phyloP scores from a whole-genome alignment of 345 rosid species.

The Boechera stricta region DNA sequence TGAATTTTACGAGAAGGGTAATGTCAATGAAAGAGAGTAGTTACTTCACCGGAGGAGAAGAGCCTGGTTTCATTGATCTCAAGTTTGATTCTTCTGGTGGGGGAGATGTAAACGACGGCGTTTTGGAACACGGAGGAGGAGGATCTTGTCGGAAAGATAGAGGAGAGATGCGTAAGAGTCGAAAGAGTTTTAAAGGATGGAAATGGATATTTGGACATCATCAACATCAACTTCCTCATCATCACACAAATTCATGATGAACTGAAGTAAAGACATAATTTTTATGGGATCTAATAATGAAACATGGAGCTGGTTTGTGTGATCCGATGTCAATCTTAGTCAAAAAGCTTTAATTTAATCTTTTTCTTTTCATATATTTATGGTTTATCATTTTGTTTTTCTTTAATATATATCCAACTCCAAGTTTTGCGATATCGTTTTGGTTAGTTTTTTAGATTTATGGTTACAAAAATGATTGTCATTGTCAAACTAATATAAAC shows the following conservation, averaged over 20 bases:
- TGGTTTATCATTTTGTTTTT: conserved; percentile 19
- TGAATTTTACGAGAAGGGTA: conserved; percentile 58
- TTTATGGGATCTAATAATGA: conserved; percentile 37
- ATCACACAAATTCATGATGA: conserved; percentile 28
- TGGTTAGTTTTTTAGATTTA: neutral
- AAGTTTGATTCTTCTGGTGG: conserved; percentile 72
- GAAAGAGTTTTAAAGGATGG: conserved; percentile 92
- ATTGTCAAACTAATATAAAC: neutral
- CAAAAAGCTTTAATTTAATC: neutral
- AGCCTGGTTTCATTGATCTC: conserved; percentile 85
- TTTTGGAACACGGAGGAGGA: conserved; percentile 49
- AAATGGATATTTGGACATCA: conserved; percentile 84
- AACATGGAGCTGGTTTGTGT: conserved; percentile 28
- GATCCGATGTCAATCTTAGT: conserved; percentile 42
- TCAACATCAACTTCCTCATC: conserved; percentile 25
- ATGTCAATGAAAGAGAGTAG: conserved; percentile 77
- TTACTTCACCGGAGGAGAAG: conserved; percentile 73
- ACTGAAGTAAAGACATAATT: neutral
- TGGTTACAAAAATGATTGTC: neutral
- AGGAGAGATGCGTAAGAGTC: conserved; percentile 66
- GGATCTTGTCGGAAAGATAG: conserved; percentile 75
- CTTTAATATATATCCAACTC: no score
- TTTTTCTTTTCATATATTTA: neutral
- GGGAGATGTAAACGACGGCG: conserved; percentile 55
- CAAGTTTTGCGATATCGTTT: no score